A percentile compares a stretch with the other conserved stretches of the same genome.
These are phyloP conservation scores for Nitzschia putrida DNA, from an alignment of 108 stramenopile species.

Conservation along the genomic window DNA sequence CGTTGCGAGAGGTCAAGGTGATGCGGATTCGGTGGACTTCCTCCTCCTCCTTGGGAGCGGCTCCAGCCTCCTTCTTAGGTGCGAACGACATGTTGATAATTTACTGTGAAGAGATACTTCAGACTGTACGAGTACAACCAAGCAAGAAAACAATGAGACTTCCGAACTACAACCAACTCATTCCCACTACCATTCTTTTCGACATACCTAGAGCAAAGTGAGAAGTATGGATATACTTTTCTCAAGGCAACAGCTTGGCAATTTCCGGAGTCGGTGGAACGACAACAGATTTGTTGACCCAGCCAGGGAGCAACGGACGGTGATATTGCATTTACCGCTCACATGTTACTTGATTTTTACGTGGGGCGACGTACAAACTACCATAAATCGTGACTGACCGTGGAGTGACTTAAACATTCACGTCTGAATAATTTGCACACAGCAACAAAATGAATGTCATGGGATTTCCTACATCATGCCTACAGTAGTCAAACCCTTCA, in stretches of 20 bases:
- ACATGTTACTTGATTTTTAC: neutral
- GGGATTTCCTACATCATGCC: no score
- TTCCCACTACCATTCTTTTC: neutral
- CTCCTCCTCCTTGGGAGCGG: constrained; percentile 43
- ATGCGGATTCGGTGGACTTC: constrained; percentile 97
- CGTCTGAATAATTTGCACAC: no score
- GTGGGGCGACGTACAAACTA: neutral
- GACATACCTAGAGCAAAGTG: constrained; percentile 64
- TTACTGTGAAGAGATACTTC: constrained; percentile 36
- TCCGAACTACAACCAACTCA: no score
- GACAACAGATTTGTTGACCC: neutral
- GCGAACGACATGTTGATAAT: constrained; percentile 68
- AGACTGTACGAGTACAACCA: constrained; percentile 34
- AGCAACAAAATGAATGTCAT: no score
- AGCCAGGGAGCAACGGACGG: neutral
- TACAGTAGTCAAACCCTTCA: no score
- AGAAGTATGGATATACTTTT: constrained; percentile 38
- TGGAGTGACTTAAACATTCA: no score
- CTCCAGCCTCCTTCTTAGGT: constrained; percentile 74
- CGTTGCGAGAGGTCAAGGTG: constrained; percentile 98
- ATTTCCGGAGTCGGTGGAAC: constrained; percentile 1
- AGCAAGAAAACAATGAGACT: neutral
- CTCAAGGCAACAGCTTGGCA: constrained; percentile 22
- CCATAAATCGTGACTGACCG: neutral
- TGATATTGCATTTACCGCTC: neutral